Conservation (phyloP, 768 basidiomycete genomes). For the button mushroom (Agaricus bisporus) region DNA sequence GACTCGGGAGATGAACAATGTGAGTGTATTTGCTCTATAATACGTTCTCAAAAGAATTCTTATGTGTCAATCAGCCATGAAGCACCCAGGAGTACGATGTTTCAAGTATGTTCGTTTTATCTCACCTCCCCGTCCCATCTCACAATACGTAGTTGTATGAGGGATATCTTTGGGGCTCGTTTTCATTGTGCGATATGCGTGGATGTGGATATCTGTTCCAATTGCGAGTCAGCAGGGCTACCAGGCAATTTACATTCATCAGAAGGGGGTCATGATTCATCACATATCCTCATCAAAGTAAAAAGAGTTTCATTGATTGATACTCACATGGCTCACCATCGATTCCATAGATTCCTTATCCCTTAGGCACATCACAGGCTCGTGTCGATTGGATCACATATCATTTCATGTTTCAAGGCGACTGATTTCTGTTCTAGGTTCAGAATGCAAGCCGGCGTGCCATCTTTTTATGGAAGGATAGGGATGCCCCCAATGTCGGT, state of each 20-base stretch:
- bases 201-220: conserved; percentile 78
- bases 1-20: conserved; percentile 54
- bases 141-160: conserved; percentile 55
- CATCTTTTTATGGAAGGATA: conserved; percentile 66
- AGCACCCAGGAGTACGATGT: conserved; percentile 80
- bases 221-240: conserved; percentile 82
- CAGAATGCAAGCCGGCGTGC: conserved; percentile 73
- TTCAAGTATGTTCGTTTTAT: conserved; percentile 59
- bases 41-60: background rate
- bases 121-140: background rate
- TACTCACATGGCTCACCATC: background rate
- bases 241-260: conserved; percentile 76
- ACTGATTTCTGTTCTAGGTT: conserved; percentile 24
- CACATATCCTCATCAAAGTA: conserved; percentile 95
- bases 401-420: background rate
- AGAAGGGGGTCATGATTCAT: conserved; percentile 74
- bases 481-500: conserved; percentile 63
- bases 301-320: background rate
- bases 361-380: conserved; percentile 67
- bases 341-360: conserved; percentile 69
- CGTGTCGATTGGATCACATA: conserved; percentile 5
- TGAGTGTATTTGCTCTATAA: conserved; percentile 26
- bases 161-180: conserved; percentile 86
- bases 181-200: conserved; percentile 92
- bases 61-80: conserved; percentile 43